Evolutionary conservation across 148 eudicot species (phyloP).

Genomic region (Linanthus parryae): DNA sequence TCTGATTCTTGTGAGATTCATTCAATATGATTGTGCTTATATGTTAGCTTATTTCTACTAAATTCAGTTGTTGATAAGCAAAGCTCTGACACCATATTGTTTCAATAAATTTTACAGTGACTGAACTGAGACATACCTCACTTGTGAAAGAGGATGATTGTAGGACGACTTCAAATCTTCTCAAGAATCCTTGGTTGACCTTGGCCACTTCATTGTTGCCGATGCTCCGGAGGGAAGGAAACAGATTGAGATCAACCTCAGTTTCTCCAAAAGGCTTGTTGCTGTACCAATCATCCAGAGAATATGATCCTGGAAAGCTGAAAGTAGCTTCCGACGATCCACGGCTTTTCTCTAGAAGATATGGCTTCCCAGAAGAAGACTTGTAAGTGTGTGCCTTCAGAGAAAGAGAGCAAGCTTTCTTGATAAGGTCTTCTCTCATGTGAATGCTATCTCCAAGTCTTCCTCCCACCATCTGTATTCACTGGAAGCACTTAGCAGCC

Average conservation of each 20-base stretch:
- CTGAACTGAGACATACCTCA: slow-evolving; percentile 54
- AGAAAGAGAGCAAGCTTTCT: slow-evolving; percentile 47
- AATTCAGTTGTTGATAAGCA: too few relatives aligned
- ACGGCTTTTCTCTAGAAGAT: slow-evolving; percentile 22
- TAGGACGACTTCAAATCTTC: slow-evolving; percentile 42
- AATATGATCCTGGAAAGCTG: slow-evolving; percentile 68
- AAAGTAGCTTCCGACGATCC: slow-evolving; percentile 32
- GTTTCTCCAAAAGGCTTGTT: slow-evolving; percentile 46
- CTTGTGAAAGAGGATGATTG: slow-evolving; percentile 22
- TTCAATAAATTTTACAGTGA: too few relatives aligned
- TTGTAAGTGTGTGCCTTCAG: slow-evolving; percentile 46
- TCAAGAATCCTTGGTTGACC: slow-evolving; percentile 49
- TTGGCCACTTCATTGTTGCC: slow-evolving; percentile 46
- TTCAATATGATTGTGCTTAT: too few relatives aligned
- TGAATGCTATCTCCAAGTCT: slow-evolving; percentile 32
- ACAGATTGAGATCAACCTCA: slow-evolving; percentile 33
- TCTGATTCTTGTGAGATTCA: too few relatives aligned
- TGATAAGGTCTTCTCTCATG: slow-evolving; percentile 46
- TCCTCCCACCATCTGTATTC: slow-evolving; percentile 17
- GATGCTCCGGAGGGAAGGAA: slow-evolving; percentile 63
- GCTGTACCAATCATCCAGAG: slow-evolving; percentile 41
- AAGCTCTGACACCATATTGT: too few relatives aligned
- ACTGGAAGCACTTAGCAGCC: neutral
- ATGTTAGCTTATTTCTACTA: too few relatives aligned
- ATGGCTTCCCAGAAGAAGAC: slow-evolving; percentile 35